Base-by-base conservation (phyloP, 2,329 filamentous ascomycete species). In the Aspergillus pseudoviridinutans region DNA sequence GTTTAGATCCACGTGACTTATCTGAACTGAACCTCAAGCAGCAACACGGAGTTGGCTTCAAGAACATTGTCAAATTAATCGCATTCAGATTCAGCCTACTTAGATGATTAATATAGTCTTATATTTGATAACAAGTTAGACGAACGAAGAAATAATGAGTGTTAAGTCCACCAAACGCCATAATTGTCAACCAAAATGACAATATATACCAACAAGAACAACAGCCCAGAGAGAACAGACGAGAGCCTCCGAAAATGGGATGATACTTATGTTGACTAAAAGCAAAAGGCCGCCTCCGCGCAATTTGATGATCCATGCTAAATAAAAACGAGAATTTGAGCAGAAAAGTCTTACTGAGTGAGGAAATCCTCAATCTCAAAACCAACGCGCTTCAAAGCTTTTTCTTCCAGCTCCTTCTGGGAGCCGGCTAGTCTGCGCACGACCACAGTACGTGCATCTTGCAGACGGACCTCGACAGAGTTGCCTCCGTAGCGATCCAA, bases 301-400 rank as follows among this genome's bases (percentile, higher is more conserved):
- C 51, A 38, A 38, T 47, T 17, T 7, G 20, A 9, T 46, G 25
- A 25, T 24, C 12, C 24, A 24, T 24, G 44, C 44, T 24, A 47
- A 24, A 41, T 27, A 14, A 17, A 51, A 41, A 41, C 8, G 24
- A 51, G 2, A 25, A 25, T 20, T 7, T 17, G 27, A n/a, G 4
- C 24, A 49, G 2, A 14, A 49, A 28, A 27, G 10, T n/a, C 46
- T 63, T 50, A 78, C 63, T 74, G 71, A 25, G 75, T 74, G 62
- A 79, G 66, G 59, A 73, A 95, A 75, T 97, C 92, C 55, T 89
- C 84, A 61, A 97, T 86, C 77, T 97, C 92, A 75, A 97, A 97
- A 1, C 86, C 88, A 51, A 96, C 78, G 60, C 92, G 80, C 58
- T 91, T 82, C 71, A 92, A 80, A 10, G 86, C 86, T 67, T 84